Evolutionary conservation across 2,329 filamentous ascomycete genomes (phyloP), one percentile per base, ranked within the genome.

Genomic region (Cladorrhinum sp.): DNA sequence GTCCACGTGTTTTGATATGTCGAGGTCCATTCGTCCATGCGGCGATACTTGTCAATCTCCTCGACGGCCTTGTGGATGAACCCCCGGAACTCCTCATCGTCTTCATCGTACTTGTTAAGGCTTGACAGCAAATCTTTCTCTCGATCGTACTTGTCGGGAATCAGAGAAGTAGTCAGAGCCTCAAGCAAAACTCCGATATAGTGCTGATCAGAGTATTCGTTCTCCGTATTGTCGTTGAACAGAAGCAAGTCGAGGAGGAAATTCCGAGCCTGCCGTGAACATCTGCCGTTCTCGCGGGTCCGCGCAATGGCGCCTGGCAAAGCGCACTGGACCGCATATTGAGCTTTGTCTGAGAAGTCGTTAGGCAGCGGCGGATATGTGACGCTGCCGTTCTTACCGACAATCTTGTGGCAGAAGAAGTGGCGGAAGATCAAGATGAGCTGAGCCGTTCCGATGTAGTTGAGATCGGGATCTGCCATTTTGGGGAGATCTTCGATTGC

Each of bases 191-290:
- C 89, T 7, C 92, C 87, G 58, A 99, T 86, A 71, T 97, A 99
- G 69, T 91, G 87, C 64, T 93, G 89, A 70, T 99, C 96, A 4
- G 93, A 96, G 71, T 86, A 96, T 55, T 88, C 76, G 68, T 99
- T 99, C 62, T 90, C 89, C 2, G 90, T 88, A 71, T 99, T 99
- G 75, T 99, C 93, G 71, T 99, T 99, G 77, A 92, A 94, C 54
- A 90, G 88, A 33, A 99, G 80, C 71, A 96, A 90, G 67, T 97
- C 92, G 21, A 96, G 84, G 53, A 99, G 84, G 73, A 97, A 96
- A 42, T 85, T 84, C 60, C 93, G 90, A 4, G 92, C 92, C 57
- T 87, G 81, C 70, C 88, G 80, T 0, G 94, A 93, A 58, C 92
- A 93, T 68, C 86, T 89, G 39, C 92, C 90, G 58, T 87, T 83